Evolutionary conservation across 352 stramenopile species (phyloP).

Genomic region (Thraustochytrium sp.): DNA sequence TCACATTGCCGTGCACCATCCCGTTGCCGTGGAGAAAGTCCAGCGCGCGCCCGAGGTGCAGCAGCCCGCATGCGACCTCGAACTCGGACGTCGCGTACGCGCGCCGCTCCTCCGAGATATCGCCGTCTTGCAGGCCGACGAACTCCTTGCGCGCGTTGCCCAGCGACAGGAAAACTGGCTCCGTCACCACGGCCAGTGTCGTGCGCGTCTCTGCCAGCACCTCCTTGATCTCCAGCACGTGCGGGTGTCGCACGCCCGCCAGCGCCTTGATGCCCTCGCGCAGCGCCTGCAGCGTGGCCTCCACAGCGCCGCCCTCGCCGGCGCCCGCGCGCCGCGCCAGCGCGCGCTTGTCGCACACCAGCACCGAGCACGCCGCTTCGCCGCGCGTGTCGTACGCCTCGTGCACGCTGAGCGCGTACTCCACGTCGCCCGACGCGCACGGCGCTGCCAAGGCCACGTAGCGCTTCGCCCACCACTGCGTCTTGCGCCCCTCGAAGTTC

Average conservation of each 20-base stretch:
- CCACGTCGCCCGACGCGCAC: background rate
- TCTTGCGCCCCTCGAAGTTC: background rate
- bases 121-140: conserved; percentile 1
- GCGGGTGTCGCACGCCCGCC: background rate
- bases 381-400: background rate
- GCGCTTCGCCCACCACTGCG: background rate
- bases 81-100: background rate
- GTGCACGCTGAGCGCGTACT: background rate
- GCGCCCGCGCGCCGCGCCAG: background rate
- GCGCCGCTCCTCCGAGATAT: conserved; percentile 14
- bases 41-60: background rate
- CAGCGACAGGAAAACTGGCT: conserved; percentile 20
- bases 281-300: background rate
- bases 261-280: conserved; percentile 20
- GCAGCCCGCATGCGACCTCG: background rate
- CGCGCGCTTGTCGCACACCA: conserved; percentile 25
- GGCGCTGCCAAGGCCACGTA: background rate
- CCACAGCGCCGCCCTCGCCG: background rate
- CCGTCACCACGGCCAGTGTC: conserved; percentile 1
- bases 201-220: background rate
- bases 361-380: background rate
- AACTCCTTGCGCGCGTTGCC: conserved; percentile 34
- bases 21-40: conserved; percentile 27
- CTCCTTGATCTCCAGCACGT: conserved; percentile 11
- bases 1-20: conserved; percentile 31